Conservation (phyloP, 768 basidiomycete species). For the Boletus pseudopeckii region DNA sequence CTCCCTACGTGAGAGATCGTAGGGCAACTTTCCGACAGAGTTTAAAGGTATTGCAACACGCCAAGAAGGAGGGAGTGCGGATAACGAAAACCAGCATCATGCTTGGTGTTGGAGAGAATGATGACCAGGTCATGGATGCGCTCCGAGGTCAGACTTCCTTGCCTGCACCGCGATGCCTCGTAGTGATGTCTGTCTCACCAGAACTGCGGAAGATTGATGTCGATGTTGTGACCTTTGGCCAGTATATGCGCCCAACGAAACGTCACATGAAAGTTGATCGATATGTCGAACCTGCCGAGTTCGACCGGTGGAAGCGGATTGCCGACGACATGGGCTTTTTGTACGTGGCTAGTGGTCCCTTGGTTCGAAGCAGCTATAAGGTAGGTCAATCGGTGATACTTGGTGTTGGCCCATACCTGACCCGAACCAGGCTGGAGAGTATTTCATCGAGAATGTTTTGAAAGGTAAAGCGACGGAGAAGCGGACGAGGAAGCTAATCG, state of each 20-base stretch:
- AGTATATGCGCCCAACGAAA: conserved; percentile 99
- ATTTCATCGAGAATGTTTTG: conserved; percentile 89
- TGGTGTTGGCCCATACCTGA: conserved; percentile 1
- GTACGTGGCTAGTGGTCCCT: conserved; percentile 94
- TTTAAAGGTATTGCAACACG: conserved; percentile 73
- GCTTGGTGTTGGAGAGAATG: conserved; percentile 93
- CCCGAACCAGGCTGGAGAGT: conserved; percentile 80
- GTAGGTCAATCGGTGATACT: conserved; percentile 39
- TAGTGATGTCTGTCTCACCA: conserved; percentile 31
- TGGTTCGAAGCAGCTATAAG: conserved; percentile 97
- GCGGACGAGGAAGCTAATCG: conserved; percentile 33
- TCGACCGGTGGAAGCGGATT: conserved; percentile 83
- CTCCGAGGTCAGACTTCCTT: conserved; percentile 60
- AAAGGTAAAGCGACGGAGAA: conserved; percentile 53
- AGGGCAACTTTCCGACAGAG: conserved; percentile 89
- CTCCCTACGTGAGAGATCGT: conserved; percentile 93
- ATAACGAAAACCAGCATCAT: conserved; percentile 98
- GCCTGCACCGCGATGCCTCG: neutral
- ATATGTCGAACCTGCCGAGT: conserved; percentile 92
- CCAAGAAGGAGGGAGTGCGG: conserved; percentile 78
- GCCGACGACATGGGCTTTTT: conserved; percentile 95
- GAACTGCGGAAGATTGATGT: conserved; percentile 86
- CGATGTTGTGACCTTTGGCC: conserved; percentile 98
- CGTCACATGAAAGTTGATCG: conserved; percentile 98
- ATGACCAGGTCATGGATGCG: conserved; percentile 77